A percentile compares a stretch with the other conserved stretches of the same genome.
Conservation (phyloP, 2,329 filamentous ascomycete genomes). For the Claviceps quebecensis region DNA sequence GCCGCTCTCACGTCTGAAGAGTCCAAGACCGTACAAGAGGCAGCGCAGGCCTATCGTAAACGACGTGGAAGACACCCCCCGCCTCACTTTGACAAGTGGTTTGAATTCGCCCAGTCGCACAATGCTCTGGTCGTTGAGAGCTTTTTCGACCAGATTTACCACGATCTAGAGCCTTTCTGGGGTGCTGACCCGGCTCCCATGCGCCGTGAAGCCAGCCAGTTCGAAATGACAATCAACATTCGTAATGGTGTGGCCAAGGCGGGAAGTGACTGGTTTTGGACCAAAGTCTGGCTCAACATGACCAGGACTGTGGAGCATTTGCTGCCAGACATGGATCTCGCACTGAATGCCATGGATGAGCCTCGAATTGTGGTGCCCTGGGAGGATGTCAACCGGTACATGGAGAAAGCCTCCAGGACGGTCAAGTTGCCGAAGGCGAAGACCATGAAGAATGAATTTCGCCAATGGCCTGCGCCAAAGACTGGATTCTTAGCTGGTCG, state of each 20-base stretch:
- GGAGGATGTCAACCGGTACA: constrained; percentile 42
- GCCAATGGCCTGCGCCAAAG: constrained; percentile 25
- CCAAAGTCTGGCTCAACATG: constrained; percentile 40
- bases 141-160: constrained; percentile 51
- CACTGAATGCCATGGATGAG: constrained; percentile 54
- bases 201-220: constrained; percentile 37
- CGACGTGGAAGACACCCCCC: constrained; percentile 48
- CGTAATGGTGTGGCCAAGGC: constrained; percentile 37
- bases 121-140: constrained; percentile 45
- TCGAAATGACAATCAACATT: constrained; percentile 48
- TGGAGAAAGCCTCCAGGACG: constrained; percentile 37
- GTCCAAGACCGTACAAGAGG: constrained; percentile 36
- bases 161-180: constrained; percentile 46
- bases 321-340: constrained; percentile 54
- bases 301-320: constrained; percentile 37
- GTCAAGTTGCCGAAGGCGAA: constrained; percentile 28
- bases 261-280: constrained; percentile 43
- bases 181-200: constrained; percentile 32
- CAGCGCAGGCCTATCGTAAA: constrained; percentile 42
- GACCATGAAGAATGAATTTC: constrained; percentile 30
- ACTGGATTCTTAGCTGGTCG: constrained; percentile 20
- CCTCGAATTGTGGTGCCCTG: constrained; percentile 49
- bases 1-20: constrained; percentile 25
- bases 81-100: constrained; percentile 48
- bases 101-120: constrained; percentile 36